Evolutionary conservation across 441 rosid species (phyloP).

Genomic region (Pelargonium australe): DNA sequence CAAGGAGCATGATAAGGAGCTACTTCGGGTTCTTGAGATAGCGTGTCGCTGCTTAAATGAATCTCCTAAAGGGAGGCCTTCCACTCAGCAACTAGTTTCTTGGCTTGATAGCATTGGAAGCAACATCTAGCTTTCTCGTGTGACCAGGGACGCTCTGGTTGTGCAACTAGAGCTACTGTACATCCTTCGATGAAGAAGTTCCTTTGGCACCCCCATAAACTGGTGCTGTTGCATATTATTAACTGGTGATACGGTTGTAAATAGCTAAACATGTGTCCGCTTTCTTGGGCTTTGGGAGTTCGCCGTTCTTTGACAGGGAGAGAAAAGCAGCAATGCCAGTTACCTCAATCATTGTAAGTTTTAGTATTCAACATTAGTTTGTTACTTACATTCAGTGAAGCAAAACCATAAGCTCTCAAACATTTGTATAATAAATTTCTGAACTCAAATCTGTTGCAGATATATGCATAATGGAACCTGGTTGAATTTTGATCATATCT

Average conservation of each 20-base stretch:
- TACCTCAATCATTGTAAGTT: conserved; percentile 20
- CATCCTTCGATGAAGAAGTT: not conserved
- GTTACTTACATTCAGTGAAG: conserved; percentile 9
- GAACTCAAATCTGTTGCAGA: not conserved
- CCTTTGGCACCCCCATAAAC: not conserved
- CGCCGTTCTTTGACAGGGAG: conserved; percentile 18
- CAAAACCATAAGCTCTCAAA: conserved; percentile 14
- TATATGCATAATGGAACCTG: conserved; percentile 4
- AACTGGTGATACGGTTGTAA: conserved; percentile 21
- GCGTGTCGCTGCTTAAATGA: conserved; percentile 53
- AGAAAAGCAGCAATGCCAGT: conserved; percentile 10
- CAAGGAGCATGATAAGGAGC: conserved; percentile 51
- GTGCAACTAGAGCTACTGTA: conserved; percentile 14
- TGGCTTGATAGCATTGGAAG: conserved; percentile 43
- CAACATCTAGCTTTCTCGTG: conserved; percentile 17
- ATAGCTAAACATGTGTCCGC: conserved; percentile 16
- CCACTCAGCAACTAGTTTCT: conserved; percentile 51
- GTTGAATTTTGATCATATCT: conserved; percentile 8
- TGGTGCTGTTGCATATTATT: conserved; percentile 2
- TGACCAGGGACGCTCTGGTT: conserved; percentile 15
- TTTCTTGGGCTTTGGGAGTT: conserved; percentile 12
- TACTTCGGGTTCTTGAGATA: conserved; percentile 47
- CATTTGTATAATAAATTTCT: conserved; percentile 18
- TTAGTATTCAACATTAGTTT: conserved; percentile 13
- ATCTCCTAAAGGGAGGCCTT: conserved; percentile 55